These are phyloP conservation scores for Cordyceps cicadae DNA, from an alignment of 2,329 filamentous ascomycete species.

Conservation along the genomic window DNA sequence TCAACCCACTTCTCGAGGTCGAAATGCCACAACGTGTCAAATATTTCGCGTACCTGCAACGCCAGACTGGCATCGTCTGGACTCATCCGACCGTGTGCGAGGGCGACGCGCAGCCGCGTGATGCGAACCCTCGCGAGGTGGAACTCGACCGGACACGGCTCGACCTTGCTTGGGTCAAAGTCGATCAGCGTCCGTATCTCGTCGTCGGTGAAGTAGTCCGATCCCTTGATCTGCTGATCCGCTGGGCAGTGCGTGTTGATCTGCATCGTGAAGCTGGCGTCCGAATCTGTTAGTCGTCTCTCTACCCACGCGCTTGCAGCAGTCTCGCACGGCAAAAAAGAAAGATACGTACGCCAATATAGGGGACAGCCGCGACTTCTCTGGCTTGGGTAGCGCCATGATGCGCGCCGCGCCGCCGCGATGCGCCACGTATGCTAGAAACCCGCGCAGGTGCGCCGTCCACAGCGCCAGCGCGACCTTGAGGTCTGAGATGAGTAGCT, in stretches of 20 bases:
- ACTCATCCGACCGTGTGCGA: not conserved
- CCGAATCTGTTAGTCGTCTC: not conserved
- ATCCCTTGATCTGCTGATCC: not conserved
- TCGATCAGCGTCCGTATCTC: not conserved
- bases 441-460: not conserved
- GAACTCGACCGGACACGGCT: not conserved
- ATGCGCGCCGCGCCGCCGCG: not conserved
- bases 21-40: not conserved
- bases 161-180: not conserved
- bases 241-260: slow-evolving; percentile 1
- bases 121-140: not conserved
- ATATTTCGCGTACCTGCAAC: not conserved
- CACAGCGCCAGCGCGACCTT: not conserved
- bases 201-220: not conserved
- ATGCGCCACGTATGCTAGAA: not conserved
- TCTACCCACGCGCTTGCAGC: not conserved
- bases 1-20: not conserved
- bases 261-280: not conserved
- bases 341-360: not conserved
- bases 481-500: not conserved
- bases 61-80: not conserved
- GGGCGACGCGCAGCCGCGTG: not conserved
- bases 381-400: not conserved
- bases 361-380: not conserved
- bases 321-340: no score